Evolutionary conservation across 1,139 yeast genomes (phyloP).

Genomic region (Saccharomyces hybrid): DNA sequence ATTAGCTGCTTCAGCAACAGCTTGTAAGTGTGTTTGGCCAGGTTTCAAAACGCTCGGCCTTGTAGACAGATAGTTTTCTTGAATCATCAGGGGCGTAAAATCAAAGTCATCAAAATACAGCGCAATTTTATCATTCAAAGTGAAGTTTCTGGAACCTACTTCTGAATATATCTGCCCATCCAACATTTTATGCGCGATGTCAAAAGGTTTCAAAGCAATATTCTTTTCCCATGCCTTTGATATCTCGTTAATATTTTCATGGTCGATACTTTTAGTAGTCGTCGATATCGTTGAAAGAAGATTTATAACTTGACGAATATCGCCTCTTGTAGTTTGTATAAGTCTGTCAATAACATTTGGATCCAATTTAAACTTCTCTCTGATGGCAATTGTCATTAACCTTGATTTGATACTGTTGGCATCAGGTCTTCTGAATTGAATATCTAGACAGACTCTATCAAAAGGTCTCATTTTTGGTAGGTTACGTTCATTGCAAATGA

Average conservation of each 20-base stretch:
- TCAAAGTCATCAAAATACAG: constrained; percentile 92
- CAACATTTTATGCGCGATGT: constrained; percentile 66
- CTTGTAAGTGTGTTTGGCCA: constrained; percentile 45
- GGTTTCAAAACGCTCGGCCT: constrained; percentile 42
- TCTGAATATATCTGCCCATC: constrained; percentile 54
- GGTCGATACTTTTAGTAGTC: constrained; percentile 55
- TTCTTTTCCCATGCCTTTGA: constrained; percentile 80
- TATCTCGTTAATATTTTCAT: constrained; percentile 44
- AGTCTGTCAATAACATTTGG: constrained; percentile 76
- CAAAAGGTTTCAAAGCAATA: constrained; percentile 83
- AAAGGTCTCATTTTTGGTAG: constrained; percentile 95
- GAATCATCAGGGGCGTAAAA: constrained; percentile 91
- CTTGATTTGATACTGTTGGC: constrained; percentile 76
- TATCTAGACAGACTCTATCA: constrained; percentile 73
- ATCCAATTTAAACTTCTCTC: constrained; percentile 76
- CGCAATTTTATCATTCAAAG: constrained; percentile 76
- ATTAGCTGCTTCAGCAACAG: constrained; percentile 75
- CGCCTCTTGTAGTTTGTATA: constrained; percentile 79
- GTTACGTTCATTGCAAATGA: constrained; percentile 88
- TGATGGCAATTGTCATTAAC: constrained; percentile 80
- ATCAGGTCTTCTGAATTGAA: constrained; percentile 83
- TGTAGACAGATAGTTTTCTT: constrained; percentile 78
- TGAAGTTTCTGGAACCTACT: constrained; percentile 39
- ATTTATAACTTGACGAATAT: constrained; percentile 90
- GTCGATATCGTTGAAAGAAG: constrained; percentile 76